Conservation (phyloP, 2,329 filamentous ascomycete species). For the Dichotomopilus funicola region DNA sequence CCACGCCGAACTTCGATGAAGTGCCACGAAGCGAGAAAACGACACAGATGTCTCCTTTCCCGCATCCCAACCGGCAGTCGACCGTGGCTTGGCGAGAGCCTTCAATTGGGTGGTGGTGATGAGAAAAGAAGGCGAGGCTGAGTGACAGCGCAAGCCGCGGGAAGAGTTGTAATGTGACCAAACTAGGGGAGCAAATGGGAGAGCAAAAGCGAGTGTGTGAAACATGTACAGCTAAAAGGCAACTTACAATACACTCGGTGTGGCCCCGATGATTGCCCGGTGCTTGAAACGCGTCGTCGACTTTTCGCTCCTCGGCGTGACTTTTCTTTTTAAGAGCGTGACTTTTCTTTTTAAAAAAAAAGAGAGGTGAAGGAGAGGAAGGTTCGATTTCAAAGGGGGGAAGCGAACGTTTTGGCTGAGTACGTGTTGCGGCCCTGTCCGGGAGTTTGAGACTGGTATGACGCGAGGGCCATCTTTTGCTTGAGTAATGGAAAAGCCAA, state of each 20-base stretch:
- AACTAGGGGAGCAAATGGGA: neutral
- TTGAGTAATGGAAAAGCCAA: neutral
- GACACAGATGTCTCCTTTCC: constrained; percentile 9
- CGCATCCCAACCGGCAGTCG: constrained; percentile 5
- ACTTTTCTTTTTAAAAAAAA: neutral
- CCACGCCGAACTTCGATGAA: constrained; percentile 14
- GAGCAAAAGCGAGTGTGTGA: too few relatives aligned
- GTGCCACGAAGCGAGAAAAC: constrained; percentile 15
- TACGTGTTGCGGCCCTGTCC: neutral
- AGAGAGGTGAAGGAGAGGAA: neutral
- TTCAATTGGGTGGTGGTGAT: constrained; percentile 6
- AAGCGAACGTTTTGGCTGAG: neutral
- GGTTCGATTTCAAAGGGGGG: neutral
- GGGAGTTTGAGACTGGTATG: neutral
- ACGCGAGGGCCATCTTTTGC: constrained; percentile 1
- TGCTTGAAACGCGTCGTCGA: too few relatives aligned
- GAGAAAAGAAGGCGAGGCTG: neutral
- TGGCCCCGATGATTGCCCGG: too few relatives aligned
- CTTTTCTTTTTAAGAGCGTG: neutral
- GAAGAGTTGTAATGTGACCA: neutral
- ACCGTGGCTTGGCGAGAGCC: neutral
- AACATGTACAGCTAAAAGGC: too few relatives aligned
- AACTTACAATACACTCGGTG: too few relatives aligned
- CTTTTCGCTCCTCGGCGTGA: too few relatives aligned
- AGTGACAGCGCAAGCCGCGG: neutral